Evolutionary conservation across 176 grass and related monocot species (phyloP).

Genomic region (Oryza meyeriana): DNA sequence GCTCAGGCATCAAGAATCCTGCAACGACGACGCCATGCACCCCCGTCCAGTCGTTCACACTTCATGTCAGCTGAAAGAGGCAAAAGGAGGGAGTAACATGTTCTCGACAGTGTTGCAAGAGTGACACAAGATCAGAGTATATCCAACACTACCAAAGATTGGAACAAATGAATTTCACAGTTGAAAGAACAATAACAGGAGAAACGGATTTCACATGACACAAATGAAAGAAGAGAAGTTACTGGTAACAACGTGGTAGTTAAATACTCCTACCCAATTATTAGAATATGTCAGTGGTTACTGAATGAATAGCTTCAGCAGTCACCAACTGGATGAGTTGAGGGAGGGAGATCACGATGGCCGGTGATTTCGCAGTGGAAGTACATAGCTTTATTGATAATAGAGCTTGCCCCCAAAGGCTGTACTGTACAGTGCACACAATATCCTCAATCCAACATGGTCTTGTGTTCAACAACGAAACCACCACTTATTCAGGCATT

Average conservation of each 20-base stretch:
- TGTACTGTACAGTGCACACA: neutral
- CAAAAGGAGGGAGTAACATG: neutral
- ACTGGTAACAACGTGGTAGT: neutral
- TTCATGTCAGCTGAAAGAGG: neutral
- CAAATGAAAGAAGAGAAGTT: neutral
- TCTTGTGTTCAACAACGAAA: neutral
- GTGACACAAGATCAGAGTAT: neutral
- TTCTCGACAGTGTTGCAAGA: neutral
- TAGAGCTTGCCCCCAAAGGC: slow-evolving; percentile 5
- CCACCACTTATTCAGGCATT: slow-evolving; percentile 12
- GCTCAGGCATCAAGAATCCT: neutral
- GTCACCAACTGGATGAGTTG: neutral
- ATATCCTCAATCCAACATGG: neutral
- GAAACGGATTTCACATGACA: neutral
- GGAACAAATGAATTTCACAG: neutral
- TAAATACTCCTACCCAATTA: neutral
- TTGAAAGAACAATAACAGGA: neutral
- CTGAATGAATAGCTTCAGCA: neutral
- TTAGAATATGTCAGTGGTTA: no score
- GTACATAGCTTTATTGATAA: slow-evolving; percentile 23
- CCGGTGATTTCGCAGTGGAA: neutral
- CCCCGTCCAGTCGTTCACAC: no score
- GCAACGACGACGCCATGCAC: neutral
- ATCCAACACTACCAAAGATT: neutral
- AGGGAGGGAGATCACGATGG: neutral